Conservation (phyloP, 345 rosid genomes). For the Cardamine occulta region DNA sequence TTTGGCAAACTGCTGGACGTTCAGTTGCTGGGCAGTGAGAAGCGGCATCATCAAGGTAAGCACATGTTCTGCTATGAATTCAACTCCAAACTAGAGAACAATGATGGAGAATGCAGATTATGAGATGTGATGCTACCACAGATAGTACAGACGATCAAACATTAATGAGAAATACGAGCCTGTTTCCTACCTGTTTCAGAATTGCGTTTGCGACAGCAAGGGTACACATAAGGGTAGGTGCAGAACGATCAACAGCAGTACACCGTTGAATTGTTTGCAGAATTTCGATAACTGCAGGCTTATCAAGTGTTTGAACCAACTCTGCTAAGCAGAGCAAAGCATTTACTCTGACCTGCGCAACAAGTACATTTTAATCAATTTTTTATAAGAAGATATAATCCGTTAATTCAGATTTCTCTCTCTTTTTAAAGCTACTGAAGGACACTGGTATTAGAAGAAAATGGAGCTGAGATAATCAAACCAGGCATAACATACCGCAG, state of each 20-base stretch:
- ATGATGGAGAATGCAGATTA: constrained; percentile 20
- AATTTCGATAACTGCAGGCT: constrained; percentile 70
- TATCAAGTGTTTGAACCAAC: constrained; percentile 70
- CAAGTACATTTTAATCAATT: neutral
- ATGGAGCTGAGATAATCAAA: neutral
- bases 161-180: neutral
- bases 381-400: constrained; percentile 10
- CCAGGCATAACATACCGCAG: constrained; percentile 69
- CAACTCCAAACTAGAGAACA: constrained; percentile 77
- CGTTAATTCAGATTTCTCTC: neutral
- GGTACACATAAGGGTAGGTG: constrained; percentile 97
- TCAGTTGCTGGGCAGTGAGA: constrained; percentile 89
- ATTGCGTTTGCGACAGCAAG: constrained; percentile 91
- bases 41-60: constrained; percentile 85
- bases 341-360: constrained; percentile 85
- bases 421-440: neutral
- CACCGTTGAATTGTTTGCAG: constrained; percentile 91
- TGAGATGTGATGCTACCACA: constrained; percentile 17
- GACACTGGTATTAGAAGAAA: neutral
- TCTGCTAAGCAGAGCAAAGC: constrained; percentile 91
- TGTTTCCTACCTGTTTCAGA: constrained; percentile 66
- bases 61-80: constrained; percentile 85
- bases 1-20: constrained; percentile 92
- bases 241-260: constrained; percentile 92
- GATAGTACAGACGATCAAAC: neutral